phyloP scores from a whole-genome alignment of 1,284 basidiomycete species.

The Cutaneotrichosporon cyanovorans region DNA sequence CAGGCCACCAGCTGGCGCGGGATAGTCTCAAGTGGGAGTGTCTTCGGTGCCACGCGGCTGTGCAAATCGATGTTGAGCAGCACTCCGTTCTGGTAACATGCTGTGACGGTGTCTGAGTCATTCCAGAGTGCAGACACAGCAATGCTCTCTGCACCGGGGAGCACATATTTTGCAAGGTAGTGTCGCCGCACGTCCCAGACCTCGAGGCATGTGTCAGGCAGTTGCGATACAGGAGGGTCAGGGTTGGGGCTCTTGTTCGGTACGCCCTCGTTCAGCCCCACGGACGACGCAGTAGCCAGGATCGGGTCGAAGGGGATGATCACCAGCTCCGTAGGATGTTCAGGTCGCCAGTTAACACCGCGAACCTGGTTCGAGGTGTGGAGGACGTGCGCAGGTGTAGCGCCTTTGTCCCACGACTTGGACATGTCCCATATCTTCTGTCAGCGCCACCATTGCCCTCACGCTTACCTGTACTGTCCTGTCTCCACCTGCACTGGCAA shows the following conservation, averaged over 20 bases:
- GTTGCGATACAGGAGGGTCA: conserved; percentile 12
- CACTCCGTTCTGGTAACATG: conserved; percentile 65
- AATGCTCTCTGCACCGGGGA: conserved; percentile 40
- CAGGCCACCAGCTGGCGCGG: conserved; percentile 62
- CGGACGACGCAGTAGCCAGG: background rate
- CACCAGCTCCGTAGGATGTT: conserved; percentile 68
- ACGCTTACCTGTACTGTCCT: conserved; percentile 63
- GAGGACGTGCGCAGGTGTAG: conserved; percentile 60
- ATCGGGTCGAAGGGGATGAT: conserved; percentile 37
- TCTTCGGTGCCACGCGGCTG: conserved; percentile 8
- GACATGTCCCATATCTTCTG: conserved; percentile 71
- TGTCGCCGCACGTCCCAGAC: conserved; percentile 80
- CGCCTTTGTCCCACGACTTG: conserved; percentile 46
- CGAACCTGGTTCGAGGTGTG: conserved; percentile 69
- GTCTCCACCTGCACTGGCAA: conserved; percentile 74
- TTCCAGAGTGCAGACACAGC: conserved; percentile 59
- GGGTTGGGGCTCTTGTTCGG: conserved; percentile 7
- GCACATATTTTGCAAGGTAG: conserved; percentile 73
- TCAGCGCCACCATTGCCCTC: conserved; percentile 1
- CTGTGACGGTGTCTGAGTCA: conserved; percentile 66
- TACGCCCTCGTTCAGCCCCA: too few species aligned
- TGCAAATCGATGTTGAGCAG: conserved; percentile 69
- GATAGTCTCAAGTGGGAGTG: conserved; percentile 57
- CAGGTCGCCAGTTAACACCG: conserved; percentile 68
- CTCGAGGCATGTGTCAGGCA: conserved; percentile 52